These are phyloP conservation scores for Candida silvatica DNA, from an alignment of 805 yeast genomes.

Conservation along the genomic window DNA sequence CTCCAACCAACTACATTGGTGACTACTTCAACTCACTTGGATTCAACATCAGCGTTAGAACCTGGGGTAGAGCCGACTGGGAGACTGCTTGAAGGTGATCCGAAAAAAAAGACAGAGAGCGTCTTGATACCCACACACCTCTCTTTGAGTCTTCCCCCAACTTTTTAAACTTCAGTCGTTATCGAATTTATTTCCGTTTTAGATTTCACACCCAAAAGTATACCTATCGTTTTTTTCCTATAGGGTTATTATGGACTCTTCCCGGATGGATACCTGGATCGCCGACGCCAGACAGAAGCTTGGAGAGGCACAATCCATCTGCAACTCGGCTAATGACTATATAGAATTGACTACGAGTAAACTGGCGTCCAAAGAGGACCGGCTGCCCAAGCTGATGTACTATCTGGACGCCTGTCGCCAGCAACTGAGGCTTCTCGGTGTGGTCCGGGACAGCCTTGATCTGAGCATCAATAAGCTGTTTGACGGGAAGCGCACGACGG, in stretches of 20 bases:
- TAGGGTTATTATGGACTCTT: neutral
- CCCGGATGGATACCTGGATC: constrained; percentile 23
- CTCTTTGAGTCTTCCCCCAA: too few relatives aligned
- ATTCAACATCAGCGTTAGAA: constrained; percentile 19
- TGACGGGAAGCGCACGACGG: constrained; percentile 14
- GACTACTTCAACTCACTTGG: constrained; percentile 51
- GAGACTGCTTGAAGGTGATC: constrained; percentile 7
- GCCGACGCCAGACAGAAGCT: constrained; percentile 40
- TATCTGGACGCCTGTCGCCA: constrained; percentile 35
- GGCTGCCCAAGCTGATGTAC: constrained; percentile 35
- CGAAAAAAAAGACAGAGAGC: too few relatives aligned
- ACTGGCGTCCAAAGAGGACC: constrained; percentile 31
- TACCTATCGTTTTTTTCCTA: too few relatives aligned
- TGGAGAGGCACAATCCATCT: constrained; percentile 38
- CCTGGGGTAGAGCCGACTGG: constrained; percentile 12
- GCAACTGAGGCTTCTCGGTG: constrained; percentile 36
- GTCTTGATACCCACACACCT: constrained; percentile 1
- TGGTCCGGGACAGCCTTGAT: constrained; percentile 20
- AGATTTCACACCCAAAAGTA: too few relatives aligned
- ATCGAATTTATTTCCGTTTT: too few relatives aligned
- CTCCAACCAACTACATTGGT: constrained; percentile 49
- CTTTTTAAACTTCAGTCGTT: neutral
- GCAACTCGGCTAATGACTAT: constrained; percentile 39
- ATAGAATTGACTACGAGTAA: constrained; percentile 28
- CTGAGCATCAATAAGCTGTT: constrained; percentile 20